phyloP scores from a whole-genome alignment of 441 rosid genomes.

The Croton setiger region DNA sequence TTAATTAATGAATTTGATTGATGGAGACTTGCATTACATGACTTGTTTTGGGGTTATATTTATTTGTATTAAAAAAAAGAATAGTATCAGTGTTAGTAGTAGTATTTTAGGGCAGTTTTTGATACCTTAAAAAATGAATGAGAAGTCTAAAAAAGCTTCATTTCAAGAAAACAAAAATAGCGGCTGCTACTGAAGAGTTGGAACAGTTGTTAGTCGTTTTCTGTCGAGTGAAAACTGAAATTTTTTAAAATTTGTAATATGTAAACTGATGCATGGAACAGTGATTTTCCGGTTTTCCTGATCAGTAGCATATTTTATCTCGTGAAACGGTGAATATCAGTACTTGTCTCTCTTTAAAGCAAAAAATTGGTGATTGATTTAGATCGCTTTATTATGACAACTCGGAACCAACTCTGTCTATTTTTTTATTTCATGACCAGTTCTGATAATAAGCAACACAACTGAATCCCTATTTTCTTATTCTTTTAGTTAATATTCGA shows the following conservation, averaged over 20 bases:
- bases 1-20: slow-evolving; percentile 25
- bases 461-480: neutral
- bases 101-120: neutral
- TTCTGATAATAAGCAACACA: too few relatives aligned
- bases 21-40: neutral
- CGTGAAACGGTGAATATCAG: neutral
- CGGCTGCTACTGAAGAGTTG: slow-evolving; percentile 25
- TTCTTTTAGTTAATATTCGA: too few relatives aligned
- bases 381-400: neutral
- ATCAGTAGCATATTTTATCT: neutral
- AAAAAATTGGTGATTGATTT: neutral
- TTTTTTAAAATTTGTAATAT: neutral
- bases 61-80: too few relatives aligned
- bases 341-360: neutral
- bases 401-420: neutral
- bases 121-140: slow-evolving; percentile 18
- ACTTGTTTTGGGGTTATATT: neutral
- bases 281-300: neutral
- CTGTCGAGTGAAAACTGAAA: slow-evolving; percentile 20
- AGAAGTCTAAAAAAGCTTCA: neutral
- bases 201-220: slow-evolving; percentile 12
- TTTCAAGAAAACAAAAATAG: neutral
- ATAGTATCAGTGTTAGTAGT: too few relatives aligned
- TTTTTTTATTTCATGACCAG: too few relatives aligned
- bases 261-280: neutral